Base-by-base conservation (phyloP, 2,329 filamentous ascomycete genomes). In the Arthrobotrys conoides region DNA sequence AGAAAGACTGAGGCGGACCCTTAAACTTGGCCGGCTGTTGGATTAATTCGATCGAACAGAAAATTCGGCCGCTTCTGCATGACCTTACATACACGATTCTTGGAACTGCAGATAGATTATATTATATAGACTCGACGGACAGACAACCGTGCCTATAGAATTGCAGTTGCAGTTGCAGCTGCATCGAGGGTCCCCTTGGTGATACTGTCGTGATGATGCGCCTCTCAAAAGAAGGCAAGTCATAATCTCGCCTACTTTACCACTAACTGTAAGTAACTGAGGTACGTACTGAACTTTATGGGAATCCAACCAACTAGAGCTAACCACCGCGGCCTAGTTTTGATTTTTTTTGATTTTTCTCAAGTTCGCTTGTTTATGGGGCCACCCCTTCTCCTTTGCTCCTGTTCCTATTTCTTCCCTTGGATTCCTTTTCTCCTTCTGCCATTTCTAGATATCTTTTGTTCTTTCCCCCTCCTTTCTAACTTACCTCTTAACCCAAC, bases 391-490 rank as follows among this genome's bases (percentile, higher is more conserved):
- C 71, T 68, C 71, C 70, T 71, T 65, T 36, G 70, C 64, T 67
- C 69, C 55, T 57, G 69, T 68, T 55, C 67, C 66, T 71, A 78
- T 79, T 78, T 80, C 75, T 69, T 75, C 59, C 76, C 76, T 76
- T 71, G 71, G 70, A 75, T 73, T 78, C 67, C 76, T 75, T 76
- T 80, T 49, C 76, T 72, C 59, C 79, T 78, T 70, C 79, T 65
- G 55, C 55, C 53, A 36, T 30, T 68, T 80, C 71, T 65, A 67
- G 73, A 77, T 80, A 77, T 80, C 70, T 59, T 67, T 65, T 49
- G 67, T 77, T 73, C 46, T 77, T 69, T 75, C 77, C 81, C 71
- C 81, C 79, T 44, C 71, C 64, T 69, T 79, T 71, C 65, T 73
- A 63, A 71, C 66, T 71, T 69, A 70, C 64, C 65, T 73, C 68